Conservation (phyloP, 2,329 filamentous ascomycete species). For the Cercospora brassicicola region DNA sequence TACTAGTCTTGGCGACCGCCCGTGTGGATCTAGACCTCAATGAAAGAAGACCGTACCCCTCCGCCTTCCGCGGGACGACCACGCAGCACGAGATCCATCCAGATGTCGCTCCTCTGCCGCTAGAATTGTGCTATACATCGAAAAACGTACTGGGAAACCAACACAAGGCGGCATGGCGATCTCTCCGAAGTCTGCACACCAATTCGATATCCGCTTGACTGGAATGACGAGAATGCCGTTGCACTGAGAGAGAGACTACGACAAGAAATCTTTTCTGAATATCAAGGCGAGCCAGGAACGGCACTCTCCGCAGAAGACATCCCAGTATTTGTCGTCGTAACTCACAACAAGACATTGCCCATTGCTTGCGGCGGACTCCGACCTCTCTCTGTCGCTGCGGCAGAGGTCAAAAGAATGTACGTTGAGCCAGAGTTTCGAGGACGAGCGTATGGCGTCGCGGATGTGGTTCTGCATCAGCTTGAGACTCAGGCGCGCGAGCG, state of each 20-base stretch:
- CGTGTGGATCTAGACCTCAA: neutral
- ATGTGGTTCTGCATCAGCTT: neutral
- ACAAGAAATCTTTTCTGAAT: neutral
- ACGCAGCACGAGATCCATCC: too few relatives aligned
- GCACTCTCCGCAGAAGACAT: neutral
- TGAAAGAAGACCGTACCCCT: neutral
- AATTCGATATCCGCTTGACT: neutral
- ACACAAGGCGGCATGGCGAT: neutral
- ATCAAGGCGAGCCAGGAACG: neutral
- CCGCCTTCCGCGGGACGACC: too few relatives aligned
- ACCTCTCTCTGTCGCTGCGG: neutral
- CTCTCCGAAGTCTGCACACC: neutral
- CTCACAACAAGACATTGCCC: neutral
- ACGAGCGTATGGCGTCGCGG: neutral
- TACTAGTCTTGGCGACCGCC: neutral
- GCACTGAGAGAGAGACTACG: neutral
- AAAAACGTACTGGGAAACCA: too few relatives aligned
- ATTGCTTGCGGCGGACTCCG: neutral
- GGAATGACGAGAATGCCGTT: neutral
- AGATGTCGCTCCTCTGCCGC: too few relatives aligned
- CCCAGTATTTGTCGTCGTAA: neutral
- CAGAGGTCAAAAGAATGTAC: neutral
- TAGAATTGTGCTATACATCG: neutral
- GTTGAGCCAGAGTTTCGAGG: neutral
- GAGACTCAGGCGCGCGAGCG: neutral